Evolutionary conservation across 495 filamentous ascomycete species (phyloP).

Genomic region (Geopyxis carbonaria): DNA sequence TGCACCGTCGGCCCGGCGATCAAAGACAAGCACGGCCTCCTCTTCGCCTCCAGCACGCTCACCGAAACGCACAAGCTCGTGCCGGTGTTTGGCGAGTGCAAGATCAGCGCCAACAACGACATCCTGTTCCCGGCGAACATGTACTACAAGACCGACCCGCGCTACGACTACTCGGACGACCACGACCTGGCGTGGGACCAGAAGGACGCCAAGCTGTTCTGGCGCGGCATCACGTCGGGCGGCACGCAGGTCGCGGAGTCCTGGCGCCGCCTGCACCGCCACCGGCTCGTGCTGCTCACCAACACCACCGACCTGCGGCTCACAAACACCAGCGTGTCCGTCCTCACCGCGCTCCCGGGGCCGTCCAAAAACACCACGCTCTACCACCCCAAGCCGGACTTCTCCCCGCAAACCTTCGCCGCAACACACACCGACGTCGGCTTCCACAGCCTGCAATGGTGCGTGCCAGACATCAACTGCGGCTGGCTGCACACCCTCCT

Average conservation of each 20-base stretch:
- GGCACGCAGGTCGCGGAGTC: constrained; percentile 45
- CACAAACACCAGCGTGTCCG: not conserved
- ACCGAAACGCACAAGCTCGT: constrained; percentile 39
- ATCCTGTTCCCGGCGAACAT: constrained; percentile 58
- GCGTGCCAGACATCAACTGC: constrained; percentile 27
- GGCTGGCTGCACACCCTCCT: constrained; percentile 13
- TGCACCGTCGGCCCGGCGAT: constrained; percentile 43
- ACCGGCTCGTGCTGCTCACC: constrained; percentile 52
- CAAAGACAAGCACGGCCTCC: constrained; percentile 48
- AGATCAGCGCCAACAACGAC: constrained; percentile 63
- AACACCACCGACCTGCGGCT: constrained; percentile 47
- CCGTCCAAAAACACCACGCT: not conserved
- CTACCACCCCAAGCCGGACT: constrained; percentile 10
- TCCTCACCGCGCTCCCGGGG: not conserved
- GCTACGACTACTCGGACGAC: constrained; percentile 43
- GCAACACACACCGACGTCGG: constrained; percentile 28
- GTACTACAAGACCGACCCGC: constrained; percentile 53
- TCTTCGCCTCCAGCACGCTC: constrained; percentile 47
- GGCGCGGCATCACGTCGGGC: constrained; percentile 55
- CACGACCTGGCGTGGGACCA: constrained; percentile 37
- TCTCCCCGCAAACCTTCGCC: constrained; percentile 27
- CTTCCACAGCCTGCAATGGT: constrained; percentile 34
- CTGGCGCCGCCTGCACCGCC: constrained; percentile 54
- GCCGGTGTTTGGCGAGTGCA: constrained; percentile 60
- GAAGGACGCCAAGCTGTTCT: constrained; percentile 41